Percentiles rank a stretch among this genome's conserved stretches.
Conservation (phyloP, 345 rosid species). For the Eucalyptus guilfoylei region DNA sequence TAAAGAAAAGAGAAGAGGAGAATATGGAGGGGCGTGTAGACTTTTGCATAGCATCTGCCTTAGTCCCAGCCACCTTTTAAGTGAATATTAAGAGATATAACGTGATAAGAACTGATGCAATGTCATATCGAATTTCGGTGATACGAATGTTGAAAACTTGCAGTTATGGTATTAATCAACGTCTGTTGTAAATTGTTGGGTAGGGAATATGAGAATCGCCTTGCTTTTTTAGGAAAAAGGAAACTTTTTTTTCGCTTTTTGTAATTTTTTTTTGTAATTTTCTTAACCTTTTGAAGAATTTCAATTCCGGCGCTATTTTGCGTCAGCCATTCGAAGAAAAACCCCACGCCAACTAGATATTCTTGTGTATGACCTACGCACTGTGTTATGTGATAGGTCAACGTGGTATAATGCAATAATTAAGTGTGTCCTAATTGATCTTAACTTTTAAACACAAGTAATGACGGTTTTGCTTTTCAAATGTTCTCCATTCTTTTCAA, state of each 20-base stretch:
- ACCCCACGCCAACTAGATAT: background rate
- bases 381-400: background rate
- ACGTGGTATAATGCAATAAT: background rate
- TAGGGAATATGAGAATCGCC: constrained; percentile 14
- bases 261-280: background rate
- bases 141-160: constrained; percentile 37
- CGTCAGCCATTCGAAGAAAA: background rate
- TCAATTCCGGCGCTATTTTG: background rate
- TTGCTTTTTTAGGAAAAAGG: background rate
- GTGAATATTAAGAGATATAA: constrained; percentile 1
- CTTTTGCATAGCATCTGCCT: constrained; percentile 4
- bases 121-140: constrained; percentile 32
- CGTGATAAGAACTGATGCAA: background rate
- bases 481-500: background rate
- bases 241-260: background rate
- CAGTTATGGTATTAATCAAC: background rate
- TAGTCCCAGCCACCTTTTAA: background rate
- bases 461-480: background rate
- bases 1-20: background rate
- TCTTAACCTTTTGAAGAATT: background rate
- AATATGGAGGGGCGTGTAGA: background rate
- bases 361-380: background rate
- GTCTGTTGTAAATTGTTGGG: background rate
- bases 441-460: background rate
- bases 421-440: background rate